Evolutionary conservation across 202 grass and related monocot genomes (phyloP).

Genomic region (Digitaria exilis): DNA sequence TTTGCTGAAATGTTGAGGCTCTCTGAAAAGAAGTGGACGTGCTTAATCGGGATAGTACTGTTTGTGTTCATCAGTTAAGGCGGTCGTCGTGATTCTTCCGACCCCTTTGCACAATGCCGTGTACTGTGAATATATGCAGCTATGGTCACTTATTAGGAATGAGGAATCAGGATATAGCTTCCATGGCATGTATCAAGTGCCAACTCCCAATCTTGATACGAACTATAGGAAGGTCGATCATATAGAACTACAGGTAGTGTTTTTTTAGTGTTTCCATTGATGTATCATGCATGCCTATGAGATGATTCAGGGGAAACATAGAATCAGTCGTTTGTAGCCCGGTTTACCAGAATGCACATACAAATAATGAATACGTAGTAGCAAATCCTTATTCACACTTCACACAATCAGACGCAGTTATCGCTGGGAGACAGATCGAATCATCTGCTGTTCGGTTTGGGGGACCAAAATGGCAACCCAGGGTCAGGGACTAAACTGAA

Average conservation of each 20-base stretch:
- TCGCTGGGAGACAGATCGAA: neutral
- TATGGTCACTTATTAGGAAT: neutral
- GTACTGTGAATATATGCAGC: slow-evolving; percentile 2
- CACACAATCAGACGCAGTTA: neutral
- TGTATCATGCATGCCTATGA: neutral
- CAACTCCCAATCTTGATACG: neutral
- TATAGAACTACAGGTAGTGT: neutral
- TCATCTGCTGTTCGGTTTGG: neutral
- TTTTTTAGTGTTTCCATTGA: neutral
- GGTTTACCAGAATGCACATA: neutral
- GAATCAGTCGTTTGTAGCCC: neutral
- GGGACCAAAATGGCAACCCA: neutral
- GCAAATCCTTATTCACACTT: neutral
- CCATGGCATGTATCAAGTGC: neutral
- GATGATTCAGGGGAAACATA: neutral
- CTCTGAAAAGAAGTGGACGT: neutral
- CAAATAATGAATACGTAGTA: neutral
- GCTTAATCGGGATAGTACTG: neutral
- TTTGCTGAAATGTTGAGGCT: slow-evolving; percentile 66
- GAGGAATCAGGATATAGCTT: slow-evolving; percentile 1
- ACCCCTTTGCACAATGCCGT: slow-evolving; percentile 40
- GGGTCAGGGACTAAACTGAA: neutral
- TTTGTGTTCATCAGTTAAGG: slow-evolving; percentile 3
- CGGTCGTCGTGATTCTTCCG: slow-evolving; percentile 52
- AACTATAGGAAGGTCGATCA: neutral